Evolutionary conservation across 140 eudicot genomes (phyloP), one percentile per base, ranked within the genome.

Genomic region (Bidens hawaiensis): DNA sequence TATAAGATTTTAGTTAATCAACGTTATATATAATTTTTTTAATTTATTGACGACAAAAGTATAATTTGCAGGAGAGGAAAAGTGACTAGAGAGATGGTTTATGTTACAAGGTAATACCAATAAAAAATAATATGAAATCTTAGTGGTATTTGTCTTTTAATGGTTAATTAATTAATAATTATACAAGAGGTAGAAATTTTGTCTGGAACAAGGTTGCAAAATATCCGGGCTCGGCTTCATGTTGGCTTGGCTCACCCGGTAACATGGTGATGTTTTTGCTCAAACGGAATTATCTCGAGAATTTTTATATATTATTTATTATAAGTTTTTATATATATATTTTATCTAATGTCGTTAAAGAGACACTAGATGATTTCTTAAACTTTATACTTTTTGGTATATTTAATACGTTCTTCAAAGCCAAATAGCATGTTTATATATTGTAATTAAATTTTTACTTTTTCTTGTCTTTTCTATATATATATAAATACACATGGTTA

Each of bases 141-240:
- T 27, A 69, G 75, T 69, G 48, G 4, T 69, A 46, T n/a, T n/a
- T 69, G 75, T 69, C 75, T 33, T 59, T 57, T 69, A 58, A 60
- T 47, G 42, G 56, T 40, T 67, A 67, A 10, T 67, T 34, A 51
- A 25, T 38, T 26, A 45, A 21, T 55, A 52, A 10, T 7, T 25
- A 15, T 58, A 11, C 7, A 14, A 36, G 51, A 14, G 13, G 42
- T 41, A 82, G 84, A 83, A 80, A 83, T 68, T 68, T 61, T 69
- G 94, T 74, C 85, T 73, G 86, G 66, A 81, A 81, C 86, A 85
- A 69, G 78, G 51, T 69, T 70, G 77, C 95, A 69, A 57, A 74
- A 81, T 70, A 83, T 81, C 84, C 95, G 95, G 96, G 85, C 83
- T 80, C 72, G 80, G 76, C 76, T 62, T 62, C 64, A 62, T 53